These are phyloP conservation scores for Vicia sativa DNA, from an alignment of 306 rosid genomes.

Conservation along the genomic window DNA sequence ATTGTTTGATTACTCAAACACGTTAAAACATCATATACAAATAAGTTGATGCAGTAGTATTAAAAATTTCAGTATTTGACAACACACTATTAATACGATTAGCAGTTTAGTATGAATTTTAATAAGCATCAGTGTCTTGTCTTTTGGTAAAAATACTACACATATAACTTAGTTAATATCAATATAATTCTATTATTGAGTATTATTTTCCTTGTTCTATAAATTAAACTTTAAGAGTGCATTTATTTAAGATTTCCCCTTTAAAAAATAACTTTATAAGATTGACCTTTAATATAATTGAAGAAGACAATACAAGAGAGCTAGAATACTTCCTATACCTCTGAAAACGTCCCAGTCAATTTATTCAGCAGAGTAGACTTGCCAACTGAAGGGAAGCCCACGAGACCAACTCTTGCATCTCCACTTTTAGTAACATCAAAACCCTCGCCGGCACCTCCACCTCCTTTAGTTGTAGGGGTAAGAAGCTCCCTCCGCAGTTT, in stretches of 20 bases:
- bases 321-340: slow-evolving; percentile 56
- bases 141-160: background rate
- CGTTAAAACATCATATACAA: background rate
- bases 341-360: slow-evolving; percentile 97
- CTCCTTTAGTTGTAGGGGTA: slow-evolving; percentile 87
- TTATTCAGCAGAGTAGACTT: slow-evolving; percentile 93
- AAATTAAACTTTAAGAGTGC: background rate
- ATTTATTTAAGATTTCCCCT: background rate
- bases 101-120: background rate
- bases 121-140: background rate
- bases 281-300: slow-evolving; percentile 11
- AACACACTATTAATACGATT: background rate
- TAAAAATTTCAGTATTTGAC: background rate
- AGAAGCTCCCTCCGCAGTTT: slow-evolving; percentile 92
- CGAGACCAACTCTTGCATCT: slow-evolving; percentile 98
- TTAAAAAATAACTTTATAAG: background rate
- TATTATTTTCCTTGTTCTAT: background rate
- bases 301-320: slow-evolving; percentile 21
- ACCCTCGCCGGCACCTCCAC: slow-evolving; percentile 97
- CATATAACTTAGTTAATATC: too few species aligned
- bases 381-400: slow-evolving; percentile 98
- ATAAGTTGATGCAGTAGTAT: background rate
- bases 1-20: background rate
- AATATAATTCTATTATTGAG: too few species aligned
- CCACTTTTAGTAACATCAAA: slow-evolving; percentile 99